These are phyloP conservation scores for Adansonia rubrostipa DNA, from an alignment of 441 rosid species.

Conservation along the genomic window DNA sequence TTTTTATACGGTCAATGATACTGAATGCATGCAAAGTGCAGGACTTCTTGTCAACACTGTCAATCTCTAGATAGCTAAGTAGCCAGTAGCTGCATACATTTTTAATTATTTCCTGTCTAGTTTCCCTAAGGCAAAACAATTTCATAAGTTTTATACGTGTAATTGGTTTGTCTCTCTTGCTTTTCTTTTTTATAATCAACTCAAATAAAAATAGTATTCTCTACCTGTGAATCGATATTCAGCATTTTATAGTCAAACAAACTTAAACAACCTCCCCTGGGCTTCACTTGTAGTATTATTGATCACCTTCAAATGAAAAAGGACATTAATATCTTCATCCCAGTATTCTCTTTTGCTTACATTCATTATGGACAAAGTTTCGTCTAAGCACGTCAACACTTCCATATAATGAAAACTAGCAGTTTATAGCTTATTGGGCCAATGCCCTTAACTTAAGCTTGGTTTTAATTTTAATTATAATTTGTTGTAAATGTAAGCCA, in stretches of 20 bases:
- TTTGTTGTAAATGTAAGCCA: neutral
- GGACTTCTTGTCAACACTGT: neutral
- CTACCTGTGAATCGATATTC: neutral
- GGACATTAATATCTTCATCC: neutral
- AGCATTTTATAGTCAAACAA: neutral
- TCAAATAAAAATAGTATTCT: neutral
- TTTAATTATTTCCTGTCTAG: neutral
- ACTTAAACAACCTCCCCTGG: conserved; percentile 12
- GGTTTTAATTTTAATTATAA: neutral
- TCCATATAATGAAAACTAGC: neutral
- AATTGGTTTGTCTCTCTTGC: too few relatives aligned
- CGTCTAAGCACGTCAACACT: neutral
- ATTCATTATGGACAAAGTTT: neutral
- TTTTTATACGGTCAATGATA: too few relatives aligned
- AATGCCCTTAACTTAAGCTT: conserved; percentile 5
- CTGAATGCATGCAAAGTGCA: too few relatives aligned
- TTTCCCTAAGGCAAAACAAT: too few relatives aligned
- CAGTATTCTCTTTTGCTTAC: conserved; percentile 5
- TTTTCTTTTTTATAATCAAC: neutral
- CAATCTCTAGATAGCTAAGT: neutral
- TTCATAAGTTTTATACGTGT: too few relatives aligned
- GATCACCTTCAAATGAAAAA: neutral
- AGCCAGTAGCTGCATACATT: neutral
- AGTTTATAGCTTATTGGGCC: neutral
- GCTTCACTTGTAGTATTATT: neutral